Conservation (phyloP, 139 green algal genomes). For the Dunaliella sp. region DNA sequence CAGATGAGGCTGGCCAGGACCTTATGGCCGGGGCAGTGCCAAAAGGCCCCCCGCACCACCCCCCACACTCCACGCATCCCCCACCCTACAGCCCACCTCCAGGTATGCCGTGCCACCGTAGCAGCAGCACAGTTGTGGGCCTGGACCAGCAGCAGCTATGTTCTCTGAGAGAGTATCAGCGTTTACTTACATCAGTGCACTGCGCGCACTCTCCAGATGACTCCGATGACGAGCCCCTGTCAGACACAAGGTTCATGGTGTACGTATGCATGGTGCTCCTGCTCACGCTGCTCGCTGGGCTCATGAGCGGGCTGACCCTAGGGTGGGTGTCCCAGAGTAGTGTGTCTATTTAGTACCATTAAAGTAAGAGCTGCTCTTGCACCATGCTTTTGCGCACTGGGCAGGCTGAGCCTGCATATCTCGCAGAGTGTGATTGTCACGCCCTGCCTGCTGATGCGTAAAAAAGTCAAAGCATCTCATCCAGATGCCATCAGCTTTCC, state of each 20-base stretch:
- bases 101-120: too few species aligned
- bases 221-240: neutral
- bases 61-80: too few species aligned
- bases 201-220: neutral
- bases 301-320: conserved; percentile 74
- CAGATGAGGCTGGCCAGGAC: too few species aligned
- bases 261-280: conserved; percentile 30
- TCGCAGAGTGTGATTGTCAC: neutral
- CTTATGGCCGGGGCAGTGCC: too few species aligned
- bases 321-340: conserved; percentile 20
- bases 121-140: too few species aligned
- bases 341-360: neutral
- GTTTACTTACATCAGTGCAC: too few species aligned
- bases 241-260: conserved; percentile 5
- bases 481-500: too few species aligned
- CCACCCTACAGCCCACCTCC: too few species aligned
- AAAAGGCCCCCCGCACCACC: too few species aligned
- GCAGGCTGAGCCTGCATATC: conserved; percentile 1
- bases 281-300: conserved; percentile 52
- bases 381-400: neutral
- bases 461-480: too few species aligned
- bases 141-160: too few species aligned
- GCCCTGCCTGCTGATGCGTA: neutral
- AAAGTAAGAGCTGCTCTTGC: neutral
- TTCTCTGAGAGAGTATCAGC: too few species aligned